Base-by-base conservation (phyloP, 345 rosid species). In the Limnanthes douglasii region DNA sequence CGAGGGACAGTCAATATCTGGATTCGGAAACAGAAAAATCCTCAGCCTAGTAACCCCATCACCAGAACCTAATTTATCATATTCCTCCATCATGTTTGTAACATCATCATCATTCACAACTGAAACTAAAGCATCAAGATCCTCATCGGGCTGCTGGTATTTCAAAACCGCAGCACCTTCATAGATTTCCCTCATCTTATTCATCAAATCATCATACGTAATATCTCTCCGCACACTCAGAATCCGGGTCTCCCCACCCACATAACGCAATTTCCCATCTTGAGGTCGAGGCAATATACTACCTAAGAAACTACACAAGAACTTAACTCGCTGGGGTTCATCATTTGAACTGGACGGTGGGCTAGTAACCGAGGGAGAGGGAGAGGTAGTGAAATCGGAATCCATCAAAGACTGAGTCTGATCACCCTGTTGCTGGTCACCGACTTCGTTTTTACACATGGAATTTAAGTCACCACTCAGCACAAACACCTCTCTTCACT, bases 121-220 rank as follows among this genome's bases (percentile, higher is more conserved):
- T 0, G 98, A 84, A 3, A 90, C 98, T 43, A 90, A 45, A 17
- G 95, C 98, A 65, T 90, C 98, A n/a, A 90, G 88, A 78, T 90
- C 98, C 66, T 90, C 98, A 48, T 90, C 98, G 17, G 98, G 94
- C 45, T 90, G 98, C 58, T 84, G 94, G 32, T 90, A 90, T 48
- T 90, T 90, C 69, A 90, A 65, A 30, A 84, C 63, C 0, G 68
- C 62, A 0, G 70, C 94, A 26, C 72, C 88, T 0, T 80, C 93
- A 46, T 73, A 80, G 47, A 90, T 75, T 66, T 84, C 95, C 51
- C 59, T 70, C 98, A 80, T 77, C 57, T 65, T 78, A 45, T 37
- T 60, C 88, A 90, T 77, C 61, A 84, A 51, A 57, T 84, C 98
- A 35, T 75, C 82, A 40, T 65, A 84, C 34, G 50, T 45, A 24